A percentile compares a stretch with the other conserved stretches of the same genome.
These are phyloP conservation scores for Apiotrichum akiyoshidainum DNA, from an alignment of 1,284 basidiomycete genomes.

Conservation along the genomic window DNA sequence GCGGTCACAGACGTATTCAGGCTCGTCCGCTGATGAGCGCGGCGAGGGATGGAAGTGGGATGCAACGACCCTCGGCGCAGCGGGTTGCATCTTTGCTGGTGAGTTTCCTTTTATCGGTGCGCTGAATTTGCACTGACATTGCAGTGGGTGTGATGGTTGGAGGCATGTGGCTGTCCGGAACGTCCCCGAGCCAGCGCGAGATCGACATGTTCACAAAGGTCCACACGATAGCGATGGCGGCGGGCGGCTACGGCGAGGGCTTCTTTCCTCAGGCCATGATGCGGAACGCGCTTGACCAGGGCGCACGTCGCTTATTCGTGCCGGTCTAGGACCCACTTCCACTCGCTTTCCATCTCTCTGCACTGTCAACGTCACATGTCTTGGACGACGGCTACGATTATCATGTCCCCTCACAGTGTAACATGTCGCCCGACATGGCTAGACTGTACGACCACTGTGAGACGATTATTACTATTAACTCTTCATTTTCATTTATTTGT, in stretches of 20 bases:
- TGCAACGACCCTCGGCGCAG: not conserved
- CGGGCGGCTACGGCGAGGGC: slow-evolving; percentile 35
- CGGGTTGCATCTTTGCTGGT: not conserved
- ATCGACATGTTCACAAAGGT: slow-evolving; percentile 31
- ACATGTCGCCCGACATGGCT: not conserved
- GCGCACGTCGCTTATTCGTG: not conserved
- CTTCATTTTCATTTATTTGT: no score
- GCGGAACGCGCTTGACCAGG: slow-evolving; percentile 4
- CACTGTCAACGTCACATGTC: not conserved
- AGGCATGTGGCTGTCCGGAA: slow-evolving; percentile 17
- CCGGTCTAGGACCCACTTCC: not conserved
- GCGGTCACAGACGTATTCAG: slow-evolving; percentile 8
- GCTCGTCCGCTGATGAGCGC: not conserved
- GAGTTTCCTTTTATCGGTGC: not conserved
- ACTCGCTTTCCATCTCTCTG: not conserved
- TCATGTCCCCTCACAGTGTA: no score
- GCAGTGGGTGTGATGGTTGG: slow-evolving; percentile 35
- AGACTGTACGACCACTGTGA: no score
- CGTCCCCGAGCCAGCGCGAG: slow-evolving; percentile 31
- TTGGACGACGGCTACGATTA: not conserved
- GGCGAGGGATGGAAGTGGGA: not conserved
- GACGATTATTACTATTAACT: no score
- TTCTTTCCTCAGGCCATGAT: slow-evolving; percentile 24
- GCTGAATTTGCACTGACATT: not conserved
- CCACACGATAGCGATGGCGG: slow-evolving; percentile 33